Percentiles rank a stretch among this genome's conserved stretches.
phyloP scores from a whole-genome alignment of 2,329 filamentous ascomycete species.

The Exophiala sideris region DNA sequence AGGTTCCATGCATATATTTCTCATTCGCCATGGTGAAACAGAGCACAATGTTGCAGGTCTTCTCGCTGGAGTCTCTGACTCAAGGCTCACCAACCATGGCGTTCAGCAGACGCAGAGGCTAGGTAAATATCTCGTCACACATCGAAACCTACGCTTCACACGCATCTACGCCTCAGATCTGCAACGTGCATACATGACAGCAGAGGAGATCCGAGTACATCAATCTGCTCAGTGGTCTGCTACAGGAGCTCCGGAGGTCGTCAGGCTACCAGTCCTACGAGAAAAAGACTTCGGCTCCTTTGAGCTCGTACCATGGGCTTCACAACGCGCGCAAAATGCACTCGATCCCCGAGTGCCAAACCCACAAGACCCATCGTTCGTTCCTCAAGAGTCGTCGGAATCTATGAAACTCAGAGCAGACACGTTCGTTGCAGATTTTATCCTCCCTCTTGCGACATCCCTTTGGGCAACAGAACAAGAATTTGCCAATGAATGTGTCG shows the following conservation, averaged over 20 bases:
- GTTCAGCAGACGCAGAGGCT: constrained; percentile 73
- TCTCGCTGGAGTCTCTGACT: constrained; percentile 73
- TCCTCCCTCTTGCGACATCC: constrained; percentile 56
- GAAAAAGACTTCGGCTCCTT: constrained; percentile 43
- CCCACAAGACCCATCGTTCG: constrained; percentile 42
- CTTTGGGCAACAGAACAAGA: constrained; percentile 35
- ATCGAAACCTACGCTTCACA: constrained; percentile 60
- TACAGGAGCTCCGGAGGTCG: constrained; percentile 10
- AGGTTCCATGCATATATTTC: constrained; percentile 59
- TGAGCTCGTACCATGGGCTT: constrained; percentile 34
- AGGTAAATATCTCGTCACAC: constrained; percentile 61
- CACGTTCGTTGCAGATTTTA: constrained; percentile 62
- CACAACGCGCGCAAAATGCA: constrained; percentile 21
- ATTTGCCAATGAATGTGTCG: constrained; percentile 40
- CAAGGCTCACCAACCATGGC: constrained; percentile 75
- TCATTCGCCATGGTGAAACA: constrained; percentile 85
- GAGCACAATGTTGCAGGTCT: constrained; percentile 74
- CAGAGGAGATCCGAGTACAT: constrained; percentile 60
- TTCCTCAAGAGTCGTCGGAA: constrained; percentile 64
- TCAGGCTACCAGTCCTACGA: constrained; percentile 30
- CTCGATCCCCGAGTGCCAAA: constrained; percentile 1
- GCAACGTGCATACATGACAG: constrained; percentile 69
- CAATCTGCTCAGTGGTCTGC: constrained; percentile 36
- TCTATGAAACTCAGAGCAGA: constrained; percentile 64
- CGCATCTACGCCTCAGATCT: constrained; percentile 76